A percentile compares a stretch with the other conserved stretches of the same genome.
Evolutionary conservation across 768 basidiomycete species (phyloP).

Genomic region (Mycena leptocephala): DNA sequence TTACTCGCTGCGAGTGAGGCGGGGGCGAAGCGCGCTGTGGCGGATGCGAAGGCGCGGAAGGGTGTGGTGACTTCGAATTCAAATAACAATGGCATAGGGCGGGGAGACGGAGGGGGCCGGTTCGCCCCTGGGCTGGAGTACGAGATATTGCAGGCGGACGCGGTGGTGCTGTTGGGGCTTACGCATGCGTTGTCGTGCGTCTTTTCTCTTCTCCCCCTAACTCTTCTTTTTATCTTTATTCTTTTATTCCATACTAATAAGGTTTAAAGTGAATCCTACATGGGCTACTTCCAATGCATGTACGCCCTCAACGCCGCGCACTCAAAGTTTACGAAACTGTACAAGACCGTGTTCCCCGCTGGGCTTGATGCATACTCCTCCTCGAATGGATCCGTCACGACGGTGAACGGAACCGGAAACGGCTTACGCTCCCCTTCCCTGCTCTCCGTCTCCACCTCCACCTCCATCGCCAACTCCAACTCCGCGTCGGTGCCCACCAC

Average conservation of each 20-base stretch:
- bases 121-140: constrained; percentile 81
- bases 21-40: constrained; percentile 69
- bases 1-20: constrained; percentile 74
- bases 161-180: constrained; percentile 78
- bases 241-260: neutral
- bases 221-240: constrained; percentile 11
- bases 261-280: constrained; percentile 75
- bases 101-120: constrained; percentile 48
- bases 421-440: too few species aligned
- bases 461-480: neutral
- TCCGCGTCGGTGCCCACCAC: neutral
- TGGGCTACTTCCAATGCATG: constrained; percentile 87
- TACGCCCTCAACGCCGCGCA: constrained; percentile 73
- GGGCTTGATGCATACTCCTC: constrained; percentile 58
- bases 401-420: too few species aligned
- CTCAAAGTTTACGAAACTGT: constrained; percentile 83
- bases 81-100: constrained; percentile 21
- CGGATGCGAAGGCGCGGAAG: constrained; percentile 17
- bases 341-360: constrained; percentile 77
- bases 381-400: too few species aligned
- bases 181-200: constrained; percentile 80
- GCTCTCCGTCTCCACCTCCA: neutral
- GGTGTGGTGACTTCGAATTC: neutral
- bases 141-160: constrained; percentile 84
- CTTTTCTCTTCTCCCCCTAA: neutral